A percentile compares a stretch with the other conserved stretches of the same genome.
Conservation (phyloP, 768 basidiomycete species). For the Austroboletus eburneus region DNA sequence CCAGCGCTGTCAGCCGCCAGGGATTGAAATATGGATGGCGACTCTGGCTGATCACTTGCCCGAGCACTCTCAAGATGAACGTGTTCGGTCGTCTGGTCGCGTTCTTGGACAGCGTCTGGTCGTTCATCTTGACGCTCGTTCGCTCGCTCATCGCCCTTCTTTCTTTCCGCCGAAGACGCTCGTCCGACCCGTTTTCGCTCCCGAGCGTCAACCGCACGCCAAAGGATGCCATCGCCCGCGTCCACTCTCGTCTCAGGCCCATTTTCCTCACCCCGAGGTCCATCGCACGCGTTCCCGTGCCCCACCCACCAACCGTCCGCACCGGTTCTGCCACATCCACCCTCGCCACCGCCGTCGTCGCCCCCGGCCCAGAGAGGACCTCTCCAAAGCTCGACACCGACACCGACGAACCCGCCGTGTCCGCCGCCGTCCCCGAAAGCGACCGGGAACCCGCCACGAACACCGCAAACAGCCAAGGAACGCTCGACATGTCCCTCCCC, state of each 20-base stretch:
- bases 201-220: background rate
- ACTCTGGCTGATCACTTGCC: no score
- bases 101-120: constrained; percentile 19
- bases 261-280: constrained; percentile 18
- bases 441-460: background rate
- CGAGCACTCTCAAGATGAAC: no score
- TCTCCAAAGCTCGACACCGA: constrained; percentile 15
- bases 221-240: constrained; percentile 10
- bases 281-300: background rate
- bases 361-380: constrained; percentile 8
- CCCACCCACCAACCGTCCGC: constrained; percentile 2
- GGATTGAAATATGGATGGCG: constrained; percentile 10
- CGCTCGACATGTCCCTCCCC: constrained; percentile 11
- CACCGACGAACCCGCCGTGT: constrained; percentile 17
- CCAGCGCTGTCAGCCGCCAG: constrained; percentile 8
- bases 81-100: no score
- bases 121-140: constrained; percentile 26
- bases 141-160: constrained; percentile 24
- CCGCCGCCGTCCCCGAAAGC: background rate
- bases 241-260: constrained; percentile 16
- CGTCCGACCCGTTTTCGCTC: constrained; percentile 10
- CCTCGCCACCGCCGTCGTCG: background rate
- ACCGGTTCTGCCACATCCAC: constrained; percentile 14
- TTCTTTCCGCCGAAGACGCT: constrained; percentile 9
- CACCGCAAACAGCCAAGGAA: background rate